A percentile compares a stretch with the other conserved stretches of the same genome.
These are phyloP conservation scores for Fusarium brevicatenulatum DNA, from an alignment of 2,329 filamentous ascomycete genomes.

Conservation along the genomic window DNA sequence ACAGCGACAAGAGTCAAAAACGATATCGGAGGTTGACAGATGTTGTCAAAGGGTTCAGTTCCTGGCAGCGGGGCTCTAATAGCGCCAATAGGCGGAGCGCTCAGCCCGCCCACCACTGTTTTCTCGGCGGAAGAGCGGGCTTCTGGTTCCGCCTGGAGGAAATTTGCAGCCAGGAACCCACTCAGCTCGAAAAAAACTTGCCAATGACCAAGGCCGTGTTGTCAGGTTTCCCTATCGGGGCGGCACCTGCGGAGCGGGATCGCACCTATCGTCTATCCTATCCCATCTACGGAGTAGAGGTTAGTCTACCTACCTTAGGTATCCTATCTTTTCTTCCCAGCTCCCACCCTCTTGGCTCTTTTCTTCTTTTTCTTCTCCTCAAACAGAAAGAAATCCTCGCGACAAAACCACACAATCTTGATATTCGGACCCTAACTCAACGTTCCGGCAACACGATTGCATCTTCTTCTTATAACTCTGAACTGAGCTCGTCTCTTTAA, in stretches of 20 bases:
- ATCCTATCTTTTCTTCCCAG: conserved; percentile 23
- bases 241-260: conserved; percentile 28
- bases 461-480: conserved; percentile 30
- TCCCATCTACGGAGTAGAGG: background rate
- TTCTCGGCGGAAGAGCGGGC: conserved; percentile 23
- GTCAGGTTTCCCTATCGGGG: conserved; percentile 26
- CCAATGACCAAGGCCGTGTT: conserved; percentile 44
- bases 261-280: conserved; percentile 1
- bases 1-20: conserved; percentile 14
- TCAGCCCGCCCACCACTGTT: conserved; percentile 14
- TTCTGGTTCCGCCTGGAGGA: conserved; percentile 18
- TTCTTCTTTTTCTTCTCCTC: conserved; percentile 20
- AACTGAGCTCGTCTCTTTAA: conserved; percentile 52
- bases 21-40: conserved; percentile 35
- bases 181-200: conserved; percentile 33
- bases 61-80: conserved; percentile 30
- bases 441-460: conserved; percentile 18
- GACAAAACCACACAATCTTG: conserved; percentile 3
- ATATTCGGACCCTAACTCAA: conserved; percentile 13
- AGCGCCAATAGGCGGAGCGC: conserved; percentile 20
- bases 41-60: conserved; percentile 27
- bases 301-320: background rate
- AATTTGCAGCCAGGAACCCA: conserved; percentile 20
- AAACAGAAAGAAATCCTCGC: conserved; percentile 35
- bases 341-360: conserved; percentile 21